phyloP scores from a whole-genome alignment of 208 protist genomes.

The Wallacemonas sp. region DNA sequence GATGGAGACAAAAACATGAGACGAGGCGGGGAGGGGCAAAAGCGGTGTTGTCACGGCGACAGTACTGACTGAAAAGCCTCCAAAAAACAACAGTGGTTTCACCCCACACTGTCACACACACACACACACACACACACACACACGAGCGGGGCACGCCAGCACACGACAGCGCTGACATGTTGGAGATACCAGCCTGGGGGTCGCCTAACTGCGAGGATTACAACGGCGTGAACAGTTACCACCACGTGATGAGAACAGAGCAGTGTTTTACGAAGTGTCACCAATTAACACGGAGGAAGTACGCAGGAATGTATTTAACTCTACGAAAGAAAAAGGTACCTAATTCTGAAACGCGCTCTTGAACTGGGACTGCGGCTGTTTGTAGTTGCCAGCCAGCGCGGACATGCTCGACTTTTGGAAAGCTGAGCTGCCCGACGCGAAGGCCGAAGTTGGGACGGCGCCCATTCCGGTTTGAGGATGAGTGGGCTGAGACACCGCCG shows the following conservation, averaged over 20 bases:
- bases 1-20: neutral
- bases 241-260: neutral
- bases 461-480: neutral
- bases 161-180: no score
- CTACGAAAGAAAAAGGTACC: neutral
- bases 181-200: no score
- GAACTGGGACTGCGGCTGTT: constrained; percentile 20
- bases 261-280: neutral
- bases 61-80: no score
- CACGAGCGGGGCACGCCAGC: no score
- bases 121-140: no score
- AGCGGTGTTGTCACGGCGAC: no score
- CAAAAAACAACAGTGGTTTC: no score
- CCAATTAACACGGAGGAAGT: neutral
- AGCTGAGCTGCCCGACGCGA: constrained; percentile 5
- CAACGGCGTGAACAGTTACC: neutral
- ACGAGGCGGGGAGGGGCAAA: no score
- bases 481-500: neutral
- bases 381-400: constrained; percentile 38
- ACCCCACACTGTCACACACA: no score
- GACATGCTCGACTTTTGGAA: constrained; percentile 47
- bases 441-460: constrained; percentile 7
- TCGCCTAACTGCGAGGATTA: no score
- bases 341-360: constrained; percentile 35
- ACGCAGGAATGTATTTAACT: neutral